Base-by-base conservation (phyloP, 2,329 filamentous ascomycete genomes). In the Fusarium musae region DNA sequence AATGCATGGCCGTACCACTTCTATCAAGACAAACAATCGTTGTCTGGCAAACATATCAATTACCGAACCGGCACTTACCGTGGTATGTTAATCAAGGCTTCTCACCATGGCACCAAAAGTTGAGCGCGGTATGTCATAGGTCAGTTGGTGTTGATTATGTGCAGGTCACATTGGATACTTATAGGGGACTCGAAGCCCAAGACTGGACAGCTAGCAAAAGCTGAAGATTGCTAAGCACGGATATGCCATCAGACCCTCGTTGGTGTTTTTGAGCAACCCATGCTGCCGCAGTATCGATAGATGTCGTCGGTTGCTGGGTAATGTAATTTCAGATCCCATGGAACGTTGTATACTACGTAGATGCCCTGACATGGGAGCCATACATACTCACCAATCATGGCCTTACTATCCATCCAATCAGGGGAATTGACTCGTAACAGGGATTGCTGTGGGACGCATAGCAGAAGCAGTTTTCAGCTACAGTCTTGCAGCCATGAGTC, bases 41-140 rank as follows among this genome's bases (percentile, higher is more conserved):
- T 46, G 44, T 36, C 44, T 54, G 37, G 44, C 52, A 43, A 50
- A 30, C 37, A 57, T 53, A 54, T 32, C 40, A 66, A 54, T 65
- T 57, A 61, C 56, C 40, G 46, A 58, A 46, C 53, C 60, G 66
- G 59, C 70, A 73, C 47, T 57, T 60, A 53, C 46, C 21, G 52
- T 66, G 28, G 42, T 42, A 52, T 39, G 34, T 58, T 32, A 49
- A 26, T 32, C 37, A 21, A 16, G 34, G 15, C 52, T 49, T 42
- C 44, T 49, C 42, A 19, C 49, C 56, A 53, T 52, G 23, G n/a
- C 54, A 13, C 30, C n/a, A 26, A 57, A 47, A 58, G 28, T 34
- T 49, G 40, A 58, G 42, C 23, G 30, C 19, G 11, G 17, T 26
- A 46, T 32, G 26, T 46, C 26, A 30, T 28, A 47, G 28, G 26